Conservation (phyloP, 106 monocot species). For the Platanthera zijinensis region DNA sequence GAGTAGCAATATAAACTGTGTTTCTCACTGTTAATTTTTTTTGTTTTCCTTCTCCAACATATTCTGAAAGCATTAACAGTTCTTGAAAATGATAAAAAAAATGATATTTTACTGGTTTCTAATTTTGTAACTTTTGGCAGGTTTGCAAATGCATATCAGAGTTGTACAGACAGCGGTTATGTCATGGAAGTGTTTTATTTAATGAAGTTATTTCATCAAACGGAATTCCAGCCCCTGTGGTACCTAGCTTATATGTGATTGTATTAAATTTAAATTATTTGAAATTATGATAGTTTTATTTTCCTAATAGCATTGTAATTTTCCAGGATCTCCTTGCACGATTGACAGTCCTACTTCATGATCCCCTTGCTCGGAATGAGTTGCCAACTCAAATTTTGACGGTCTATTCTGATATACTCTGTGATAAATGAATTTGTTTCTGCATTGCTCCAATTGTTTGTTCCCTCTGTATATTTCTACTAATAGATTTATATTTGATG, state of each 20-base stretch:
- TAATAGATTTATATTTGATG: not conserved
- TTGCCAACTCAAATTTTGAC: conserved; percentile 76
- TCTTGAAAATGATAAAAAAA: not conserved
- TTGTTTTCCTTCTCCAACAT: not conserved
- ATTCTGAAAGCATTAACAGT: not conserved
- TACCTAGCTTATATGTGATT: conserved; percentile 10
- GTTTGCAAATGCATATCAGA: conserved; percentile 93
- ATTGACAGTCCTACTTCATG: conserved; percentile 80
- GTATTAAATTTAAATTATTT: not conserved
- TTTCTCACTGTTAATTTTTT: not conserved
- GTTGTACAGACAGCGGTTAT: conserved; percentile 50
- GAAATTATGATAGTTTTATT: not conserved
- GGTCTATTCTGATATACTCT: conserved; percentile 25
- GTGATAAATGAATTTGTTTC: not conserved
- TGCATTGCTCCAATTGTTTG: not conserved
- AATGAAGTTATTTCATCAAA: conserved; percentile 40
- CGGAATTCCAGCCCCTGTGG: conserved; percentile 76
- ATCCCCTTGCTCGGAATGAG: conserved; percentile 83
- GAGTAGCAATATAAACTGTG: not conserved
- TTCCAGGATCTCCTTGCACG: conserved; percentile 95
- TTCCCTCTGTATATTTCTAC: not conserved
- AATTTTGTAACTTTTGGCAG: conserved; percentile 30
- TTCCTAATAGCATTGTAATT: not conserved
- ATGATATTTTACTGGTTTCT: not conserved
- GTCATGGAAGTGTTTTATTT: conserved; percentile 25